Percentiles rank a stretch among this genome's conserved stretches.
phyloP scores from a whole-genome alignment of 2,329 filamentous ascomycete species.

The Remersonia thermophila region DNA sequence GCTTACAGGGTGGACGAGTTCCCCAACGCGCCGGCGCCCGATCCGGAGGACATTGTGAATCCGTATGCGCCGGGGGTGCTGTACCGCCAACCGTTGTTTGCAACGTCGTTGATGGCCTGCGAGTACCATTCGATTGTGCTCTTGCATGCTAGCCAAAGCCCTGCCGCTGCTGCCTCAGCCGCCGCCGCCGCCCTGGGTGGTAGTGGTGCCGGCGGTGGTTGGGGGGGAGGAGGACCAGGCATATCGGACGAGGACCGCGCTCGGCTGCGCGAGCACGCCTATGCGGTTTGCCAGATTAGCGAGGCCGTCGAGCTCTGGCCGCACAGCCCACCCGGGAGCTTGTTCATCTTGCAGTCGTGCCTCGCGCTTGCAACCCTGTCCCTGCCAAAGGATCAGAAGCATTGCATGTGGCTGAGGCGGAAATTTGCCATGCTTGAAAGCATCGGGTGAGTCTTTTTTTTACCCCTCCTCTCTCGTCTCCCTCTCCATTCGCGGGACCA shows the following conservation, averaged over 20 bases:
- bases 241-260: slow-evolving; percentile 35
- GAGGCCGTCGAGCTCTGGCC: slow-evolving; percentile 67
- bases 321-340: slow-evolving; percentile 53
- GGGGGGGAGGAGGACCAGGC: too few species aligned
- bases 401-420: slow-evolving; percentile 66
- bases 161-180: too few species aligned
- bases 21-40: slow-evolving; percentile 36
- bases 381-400: slow-evolving; percentile 59
- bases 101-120: slow-evolving; percentile 60
- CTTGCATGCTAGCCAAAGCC: slow-evolving; percentile 72
- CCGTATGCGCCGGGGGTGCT: slow-evolving; percentile 60
- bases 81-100: slow-evolving; percentile 57
- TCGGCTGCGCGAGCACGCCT: slow-evolving; percentile 50
- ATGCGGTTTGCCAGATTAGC: slow-evolving; percentile 63
- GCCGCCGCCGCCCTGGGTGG: too few species aligned
- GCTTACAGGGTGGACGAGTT: slow-evolving; percentile 53
- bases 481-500: too few species aligned
- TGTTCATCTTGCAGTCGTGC: slow-evolving; percentile 62
- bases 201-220: too few species aligned
- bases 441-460: slow-evolving; percentile 51
- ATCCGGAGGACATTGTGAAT: slow-evolving; percentile 57
- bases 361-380: slow-evolving; percentile 68
- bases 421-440: slow-evolving; percentile 70
- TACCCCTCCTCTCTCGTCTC: too few species aligned
- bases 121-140: slow-evolving; percentile 70